Base-by-base conservation (phyloP, 306 rosid species). In the Castanea sativa region DNA sequence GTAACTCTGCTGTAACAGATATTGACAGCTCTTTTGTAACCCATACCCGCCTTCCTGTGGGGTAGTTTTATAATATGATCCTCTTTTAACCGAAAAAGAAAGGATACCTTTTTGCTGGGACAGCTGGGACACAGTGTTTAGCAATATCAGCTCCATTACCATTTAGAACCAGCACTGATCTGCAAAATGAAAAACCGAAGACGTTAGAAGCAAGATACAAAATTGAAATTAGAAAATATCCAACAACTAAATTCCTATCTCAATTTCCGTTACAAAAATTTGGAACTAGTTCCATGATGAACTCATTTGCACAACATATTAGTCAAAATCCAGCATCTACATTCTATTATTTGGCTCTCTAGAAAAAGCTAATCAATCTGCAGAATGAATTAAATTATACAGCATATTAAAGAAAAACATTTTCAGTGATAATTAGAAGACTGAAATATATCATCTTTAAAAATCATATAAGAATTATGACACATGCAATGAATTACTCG, bases 91-190 rank as follows among this genome's bases (percentile, higher is more conserved):
- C 45, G 8, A 41, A 65, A 18, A 65, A 25, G 68, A 13, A 27
- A 61, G 35, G 35, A 23, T 11, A 88, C 91, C 92, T 87, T 87
- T 85, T 85, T 5, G 82, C 60, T 1, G 83, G 33, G 69, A 91
- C 91, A 18, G 86, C 81, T 70, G 95, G 86, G 60, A 89, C 64
- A 53, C 92, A 91, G 51, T 91, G 91, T 73, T 91, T 87, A 74
- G 90, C 89, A 41, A 80, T 18, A 25, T 91, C 76, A 52, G 92
- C 90, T 64, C 90, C 96, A 81, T 89, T 86, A 20, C 89, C 90
- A 38, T 76, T 87, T 16, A 87, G 51, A 74, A 91, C 20, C 0
- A 91, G 72, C 60, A 86, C 93, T 9, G 91, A 87, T 32, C 96
- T 91, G 77, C 79, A 79, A 73, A 27, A 73, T 61, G 3, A 79